phyloP scores from a whole-genome alignment of 495 filamentous ascomycete genomes.

The Aspergillus cristatus region DNA sequence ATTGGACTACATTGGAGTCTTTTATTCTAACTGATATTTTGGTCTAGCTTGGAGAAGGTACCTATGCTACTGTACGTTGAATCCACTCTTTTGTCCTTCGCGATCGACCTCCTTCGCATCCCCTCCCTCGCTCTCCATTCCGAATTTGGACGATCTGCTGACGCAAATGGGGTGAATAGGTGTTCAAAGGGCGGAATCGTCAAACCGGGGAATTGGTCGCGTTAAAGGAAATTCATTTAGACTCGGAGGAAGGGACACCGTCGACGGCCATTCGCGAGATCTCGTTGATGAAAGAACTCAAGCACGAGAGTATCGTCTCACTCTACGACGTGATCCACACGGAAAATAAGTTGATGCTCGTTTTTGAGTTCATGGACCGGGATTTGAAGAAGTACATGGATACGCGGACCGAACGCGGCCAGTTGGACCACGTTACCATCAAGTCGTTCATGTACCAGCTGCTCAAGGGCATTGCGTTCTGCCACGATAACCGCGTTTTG shows the following conservation, averaged over 20 bases:
- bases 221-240: constrained; percentile 97
- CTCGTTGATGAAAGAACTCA: constrained; percentile 97
- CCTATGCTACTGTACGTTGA: constrained; percentile 85
- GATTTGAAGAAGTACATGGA: constrained; percentile 99
- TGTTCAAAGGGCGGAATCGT: constrained; percentile 97
- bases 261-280: constrained; percentile 99
- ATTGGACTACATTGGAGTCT: neutral
- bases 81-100: constrained; percentile 2
- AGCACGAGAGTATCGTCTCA: constrained; percentile 95
- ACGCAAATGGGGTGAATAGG: constrained; percentile 42
- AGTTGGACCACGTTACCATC: constrained; percentile 74
- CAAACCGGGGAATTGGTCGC: constrained; percentile 94
- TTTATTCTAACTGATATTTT: neutral
- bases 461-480: constrained; percentile 88
- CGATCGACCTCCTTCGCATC: neutral
- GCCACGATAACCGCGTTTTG: constrained; percentile 89
- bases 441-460: constrained; percentile 98
- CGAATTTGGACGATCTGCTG: constrained; percentile 7
- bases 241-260: constrained; percentile 96
- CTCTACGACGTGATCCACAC: constrained; percentile 99
- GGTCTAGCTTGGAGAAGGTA: constrained; percentile 83
- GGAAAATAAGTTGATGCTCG: constrained; percentile 98
- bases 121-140: neutral
- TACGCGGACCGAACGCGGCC: constrained; percentile 69
- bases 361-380: constrained; percentile 97